Base-by-base conservation (phyloP, 2,329 filamentous ascomycete species). In the Colletotrichum paranaense region DNA sequence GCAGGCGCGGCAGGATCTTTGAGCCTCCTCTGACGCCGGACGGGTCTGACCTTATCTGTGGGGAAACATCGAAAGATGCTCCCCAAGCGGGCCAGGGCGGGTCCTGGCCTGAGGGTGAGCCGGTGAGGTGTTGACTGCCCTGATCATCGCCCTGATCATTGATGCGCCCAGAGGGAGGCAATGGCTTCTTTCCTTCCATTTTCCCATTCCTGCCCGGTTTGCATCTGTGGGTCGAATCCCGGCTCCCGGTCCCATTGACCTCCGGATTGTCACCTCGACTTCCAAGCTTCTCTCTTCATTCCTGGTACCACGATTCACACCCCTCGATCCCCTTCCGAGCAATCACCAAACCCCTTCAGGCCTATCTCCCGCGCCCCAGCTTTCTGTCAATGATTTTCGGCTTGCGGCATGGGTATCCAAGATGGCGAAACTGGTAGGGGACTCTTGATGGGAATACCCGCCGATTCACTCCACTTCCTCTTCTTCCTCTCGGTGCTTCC, bases 1-100 rank as follows among this genome's bases (percentile, higher is more conserved):
- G 59, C 52, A 56, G 53, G n/a, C 42, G 19, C 42, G 24, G 11
- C 53, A 57, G 28, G 67, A 58, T 52, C 62, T 65, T 19, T 35
- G 53, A 49, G 59, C 16, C 59, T 57, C 56, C 42, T 22, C 19
- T 22, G 38, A 42, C 16, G 38, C 19, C 19, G 8, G 42, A 49
- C 42, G 42, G 42, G 42, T n/a, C 19, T 57, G 68, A 70, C 67
- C 70, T 73, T 73, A 73, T 73, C 70, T 73, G 67, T 73, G 70
- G 70, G 55, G 70, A 73, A 69, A 62, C 70, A 65, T 70, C 67
- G 70, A 73, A 73, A 73, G 67, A 62, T 73, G 46, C 55, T 60
- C 60, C 70, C 69, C 58, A 55, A 32, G 55, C 64, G 14, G 58
- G 69, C 24, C n/a, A 46, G 7, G 62, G 62, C 62, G 49, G 32